A percentile compares a stretch with the other conserved stretches of the same genome.
Conservation (phyloP, 116 monocot genomes). For the Posidonia oceanica region DNA sequence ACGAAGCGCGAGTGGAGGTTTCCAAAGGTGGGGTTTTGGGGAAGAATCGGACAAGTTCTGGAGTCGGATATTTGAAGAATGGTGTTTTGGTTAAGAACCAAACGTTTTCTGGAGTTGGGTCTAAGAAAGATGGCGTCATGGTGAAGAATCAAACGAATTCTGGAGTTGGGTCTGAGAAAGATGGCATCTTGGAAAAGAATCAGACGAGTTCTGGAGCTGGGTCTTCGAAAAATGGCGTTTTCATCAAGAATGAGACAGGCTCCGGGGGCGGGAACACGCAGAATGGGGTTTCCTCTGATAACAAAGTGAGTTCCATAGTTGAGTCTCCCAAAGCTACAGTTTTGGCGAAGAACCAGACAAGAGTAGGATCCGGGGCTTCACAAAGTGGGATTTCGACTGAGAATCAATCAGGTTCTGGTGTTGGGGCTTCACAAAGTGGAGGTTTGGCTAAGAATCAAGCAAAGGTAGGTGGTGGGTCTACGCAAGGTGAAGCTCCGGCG, state of each 20-base stretch:
- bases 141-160: no score
- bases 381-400: background rate
- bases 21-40: conserved; percentile 3
- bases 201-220: background rate
- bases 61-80: background rate
- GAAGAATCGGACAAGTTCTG: conserved; percentile 3
- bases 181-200: conserved; percentile 17
- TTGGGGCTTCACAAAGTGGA: background rate
- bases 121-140: background rate
- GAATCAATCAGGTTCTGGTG: background rate
- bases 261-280: no score
- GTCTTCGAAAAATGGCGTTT: conserved; percentile 1
- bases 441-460: conserved; percentile 13
- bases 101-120: conserved; percentile 3
- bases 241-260: no score
- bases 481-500: no score
- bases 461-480: background rate
- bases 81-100: conserved; percentile 3
- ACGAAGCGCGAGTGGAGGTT: no score
- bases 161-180: background rate
- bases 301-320: no score
- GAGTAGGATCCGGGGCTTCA: background rate
- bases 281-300: no score
- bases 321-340: no score
- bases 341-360: background rate